Evolutionary conservation across 2,329 filamentous ascomycete genomes (phyloP).

Genomic region (Hypoxylon sp.): DNA sequence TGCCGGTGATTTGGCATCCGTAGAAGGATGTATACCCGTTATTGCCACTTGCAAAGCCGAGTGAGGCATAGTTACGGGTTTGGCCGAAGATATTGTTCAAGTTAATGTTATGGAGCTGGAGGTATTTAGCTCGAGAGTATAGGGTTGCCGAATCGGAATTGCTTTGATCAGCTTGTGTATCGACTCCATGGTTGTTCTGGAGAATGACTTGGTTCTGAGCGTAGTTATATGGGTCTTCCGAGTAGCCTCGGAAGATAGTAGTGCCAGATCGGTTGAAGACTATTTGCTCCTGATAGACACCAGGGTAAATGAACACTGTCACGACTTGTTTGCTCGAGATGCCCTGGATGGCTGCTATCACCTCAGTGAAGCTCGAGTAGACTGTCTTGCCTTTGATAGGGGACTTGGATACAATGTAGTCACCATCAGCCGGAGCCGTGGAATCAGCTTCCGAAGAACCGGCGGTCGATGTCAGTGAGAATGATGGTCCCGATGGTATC

Average conservation of each 20-base stretch:
- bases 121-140: slow-evolving; percentile 22
- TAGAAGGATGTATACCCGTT: slow-evolving; percentile 33
- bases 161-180: slow-evolving; percentile 35
- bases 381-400: slow-evolving; percentile 34
- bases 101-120: slow-evolving; percentile 37
- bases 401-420: slow-evolving; percentile 38
- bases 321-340: slow-evolving; percentile 14
- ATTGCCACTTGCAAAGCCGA: slow-evolving; percentile 31
- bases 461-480: too few relatives aligned
- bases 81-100: slow-evolving; percentile 36
- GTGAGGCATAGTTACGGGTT: slow-evolving; percentile 24
- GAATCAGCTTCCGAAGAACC: neutral
- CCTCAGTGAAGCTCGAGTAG: slow-evolving; percentile 28
- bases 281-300: slow-evolving; percentile 36
- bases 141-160: slow-evolving; percentile 37
- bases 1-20: slow-evolving; percentile 32
- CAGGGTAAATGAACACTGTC: slow-evolving; percentile 35
- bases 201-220: slow-evolving; percentile 25
- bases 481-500: neutral
- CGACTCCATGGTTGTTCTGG: slow-evolving; percentile 33
- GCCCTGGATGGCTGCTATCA: slow-evolving; percentile 21
- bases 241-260: slow-evolving; percentile 38
- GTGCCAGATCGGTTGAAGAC: slow-evolving; percentile 36
- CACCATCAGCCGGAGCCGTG: slow-evolving; percentile 25
- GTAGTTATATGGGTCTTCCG: slow-evolving; percentile 21